Conservation (phyloP, 352 stramenopile species). For the Phytophthora sansomeana region DNA sequence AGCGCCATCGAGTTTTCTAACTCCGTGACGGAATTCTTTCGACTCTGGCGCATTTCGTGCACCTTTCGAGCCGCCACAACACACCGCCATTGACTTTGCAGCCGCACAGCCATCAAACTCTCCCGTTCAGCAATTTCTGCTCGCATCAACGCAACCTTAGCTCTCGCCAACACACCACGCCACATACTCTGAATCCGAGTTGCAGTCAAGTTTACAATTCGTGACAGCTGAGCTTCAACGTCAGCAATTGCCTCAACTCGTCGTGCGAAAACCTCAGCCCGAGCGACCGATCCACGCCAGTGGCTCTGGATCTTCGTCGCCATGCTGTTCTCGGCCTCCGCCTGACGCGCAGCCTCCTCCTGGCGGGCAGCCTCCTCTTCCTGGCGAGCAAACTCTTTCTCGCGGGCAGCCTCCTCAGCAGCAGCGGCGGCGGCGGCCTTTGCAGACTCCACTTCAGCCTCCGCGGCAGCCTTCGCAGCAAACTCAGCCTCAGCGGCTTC, state of each 20-base stretch:
- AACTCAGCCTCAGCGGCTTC: constrained; percentile 4
- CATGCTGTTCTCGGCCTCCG: constrained; percentile 17
- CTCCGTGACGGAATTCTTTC: background rate
- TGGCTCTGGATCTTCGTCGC: constrained; percentile 39
- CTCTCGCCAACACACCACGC: constrained; percentile 31
- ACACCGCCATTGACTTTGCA: constrained; percentile 30
- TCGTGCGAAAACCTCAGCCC: constrained; percentile 7
- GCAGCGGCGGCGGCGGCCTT: background rate
- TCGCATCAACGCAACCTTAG: background rate
- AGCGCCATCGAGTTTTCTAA: constrained; percentile 34
- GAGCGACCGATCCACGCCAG: constrained; percentile 32
- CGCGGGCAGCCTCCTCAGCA: constrained; percentile 4
- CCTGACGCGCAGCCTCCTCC: background rate
- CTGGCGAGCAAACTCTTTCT: constrained; percentile 5
- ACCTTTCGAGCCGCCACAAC: constrained; percentile 24
- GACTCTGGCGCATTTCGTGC: constrained; percentile 16
- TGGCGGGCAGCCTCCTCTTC: no score
- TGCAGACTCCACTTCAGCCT: no score
- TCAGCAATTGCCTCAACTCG: constrained; percentile 29
- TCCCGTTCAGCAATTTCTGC: constrained; percentile 9
- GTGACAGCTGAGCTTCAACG: constrained; percentile 23
- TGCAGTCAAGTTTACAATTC: constrained; percentile 43
- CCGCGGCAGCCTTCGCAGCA: no score
- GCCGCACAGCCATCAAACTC: constrained; percentile 15
- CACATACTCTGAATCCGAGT: constrained; percentile 43